Evolutionary conservation across 768 basidiomycete species (phyloP).

Genomic region (Fibroporia radiculosa): DNA sequence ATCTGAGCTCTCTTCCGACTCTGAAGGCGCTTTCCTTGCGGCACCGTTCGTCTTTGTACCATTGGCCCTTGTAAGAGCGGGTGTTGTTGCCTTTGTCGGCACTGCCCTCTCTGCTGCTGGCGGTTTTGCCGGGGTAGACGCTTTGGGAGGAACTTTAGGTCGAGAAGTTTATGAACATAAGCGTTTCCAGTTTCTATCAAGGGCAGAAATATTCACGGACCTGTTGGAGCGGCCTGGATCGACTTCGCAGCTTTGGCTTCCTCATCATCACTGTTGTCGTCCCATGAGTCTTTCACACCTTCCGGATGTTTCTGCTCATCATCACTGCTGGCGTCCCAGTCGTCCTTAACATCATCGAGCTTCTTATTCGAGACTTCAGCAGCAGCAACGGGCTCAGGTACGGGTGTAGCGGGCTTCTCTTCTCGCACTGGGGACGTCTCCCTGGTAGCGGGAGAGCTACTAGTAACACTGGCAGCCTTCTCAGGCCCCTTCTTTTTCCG

Average conservation of each 20-base stretch:
- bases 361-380: conserved; percentile 10
- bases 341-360: conserved; percentile 29
- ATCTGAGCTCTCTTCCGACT: conserved; percentile 10
- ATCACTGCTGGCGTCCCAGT: conserved; percentile 42
- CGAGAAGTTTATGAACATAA: no score
- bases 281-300: conserved; percentile 48
- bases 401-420: conserved; percentile 26
- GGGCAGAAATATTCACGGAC: conserved; percentile 1
- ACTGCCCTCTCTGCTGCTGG: conserved; percentile 19
- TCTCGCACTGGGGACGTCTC: conserved; percentile 19
- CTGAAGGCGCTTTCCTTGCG: conserved; percentile 15
- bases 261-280: conserved; percentile 39
- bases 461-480: background rate
- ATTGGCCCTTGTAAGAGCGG: conserved; percentile 17
- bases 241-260: conserved; percentile 18
- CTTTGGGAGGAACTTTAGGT: conserved; percentile 19
- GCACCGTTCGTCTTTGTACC: conserved; percentile 9
- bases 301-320: conserved; percentile 26
- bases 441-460: conserved; percentile 19
- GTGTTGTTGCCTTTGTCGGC: conserved; percentile 13
- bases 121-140: conserved; percentile 23
- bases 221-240: conserved; percentile 3
- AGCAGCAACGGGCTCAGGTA: conserved; percentile 18
- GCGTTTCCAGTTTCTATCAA: background rate
- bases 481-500: conserved; percentile 53